phyloP scores from a whole-genome alignment of 495 filamentous ascomycete species.

The Annulohypoxylon stygium region DNA sequence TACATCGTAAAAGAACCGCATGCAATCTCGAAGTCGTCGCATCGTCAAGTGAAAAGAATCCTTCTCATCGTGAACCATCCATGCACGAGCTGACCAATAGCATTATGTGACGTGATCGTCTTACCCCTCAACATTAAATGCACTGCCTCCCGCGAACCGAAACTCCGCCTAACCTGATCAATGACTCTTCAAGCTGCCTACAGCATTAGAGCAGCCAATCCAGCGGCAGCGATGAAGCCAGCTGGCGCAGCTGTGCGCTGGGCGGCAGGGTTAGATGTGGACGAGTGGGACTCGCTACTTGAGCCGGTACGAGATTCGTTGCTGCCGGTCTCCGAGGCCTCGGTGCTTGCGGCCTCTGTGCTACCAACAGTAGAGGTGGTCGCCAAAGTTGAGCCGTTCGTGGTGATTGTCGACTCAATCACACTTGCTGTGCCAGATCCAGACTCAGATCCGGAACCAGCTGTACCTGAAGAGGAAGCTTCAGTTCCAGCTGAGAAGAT shows the following conservation, averaged over 20 bases:
- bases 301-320: conserved; percentile 3
- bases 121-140: conserved; percentile 43
- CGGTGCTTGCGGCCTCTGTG: conserved; percentile 44
- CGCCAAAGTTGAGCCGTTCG: conserved; percentile 53
- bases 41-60: conserved; percentile 44
- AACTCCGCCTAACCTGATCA: conserved; percentile 22
- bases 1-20: conserved; percentile 51
- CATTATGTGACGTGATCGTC: conserved; percentile 46
- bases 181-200: conserved; percentile 22
- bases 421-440: conserved; percentile 42
- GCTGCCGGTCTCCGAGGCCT: conserved; percentile 8
- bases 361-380: conserved; percentile 41
- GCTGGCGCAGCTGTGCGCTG: conserved; percentile 51
- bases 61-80: conserved; percentile 42
- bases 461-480: conserved; percentile 25
- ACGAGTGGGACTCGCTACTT: conserved; percentile 24
- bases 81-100: conserved; percentile 43
- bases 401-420: conserved; percentile 49
- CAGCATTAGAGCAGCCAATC: conserved; percentile 47
- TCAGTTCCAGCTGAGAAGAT: conserved; percentile 37
- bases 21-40: conserved; percentile 41
- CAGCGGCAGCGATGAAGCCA: conserved; percentile 49
- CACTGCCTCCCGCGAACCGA: conserved; percentile 15
- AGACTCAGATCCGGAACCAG: conserved; percentile 40
- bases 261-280: conserved; percentile 46